These are phyloP conservation scores for Talaromyces pinophilus DNA, from an alignment of 2,329 filamentous ascomycete species.

Conservation along the genomic window DNA sequence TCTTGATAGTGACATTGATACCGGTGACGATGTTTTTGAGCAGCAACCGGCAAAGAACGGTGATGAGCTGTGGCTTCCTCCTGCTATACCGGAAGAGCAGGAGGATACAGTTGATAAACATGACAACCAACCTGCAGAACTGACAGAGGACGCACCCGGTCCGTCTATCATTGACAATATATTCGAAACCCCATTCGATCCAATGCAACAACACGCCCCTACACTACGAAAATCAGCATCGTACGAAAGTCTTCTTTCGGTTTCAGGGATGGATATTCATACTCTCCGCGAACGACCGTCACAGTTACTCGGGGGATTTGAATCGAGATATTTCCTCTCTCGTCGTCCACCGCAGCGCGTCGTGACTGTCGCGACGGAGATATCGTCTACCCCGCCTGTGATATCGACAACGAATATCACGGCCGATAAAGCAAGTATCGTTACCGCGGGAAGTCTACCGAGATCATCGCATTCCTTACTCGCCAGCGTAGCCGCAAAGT, in stretches of 20 bases:
- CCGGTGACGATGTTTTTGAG: slow-evolving; percentile 9
- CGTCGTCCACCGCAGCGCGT: slow-evolving; percentile 49
- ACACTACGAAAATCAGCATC: slow-evolving; percentile 68
- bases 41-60: slow-evolving; percentile 7
- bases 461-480: slow-evolving; percentile 38
- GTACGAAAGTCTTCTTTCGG: slow-evolving; percentile 85
- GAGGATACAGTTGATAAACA: slow-evolving; percentile 31
- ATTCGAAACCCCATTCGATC: slow-evolving; percentile 27
- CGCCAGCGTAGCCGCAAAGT: slow-evolving; percentile 39
- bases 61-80: slow-evolving; percentile 31
- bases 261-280: slow-evolving; percentile 86
- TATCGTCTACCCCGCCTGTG: slow-evolving; percentile 42
- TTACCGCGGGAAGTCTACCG: slow-evolving; percentile 25
- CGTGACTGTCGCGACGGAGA: slow-evolving; percentile 45
- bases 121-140: slow-evolving; percentile 1
- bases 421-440: slow-evolving; percentile 33
- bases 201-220: slow-evolving; percentile 33
- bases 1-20: slow-evolving; percentile 22
- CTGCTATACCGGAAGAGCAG: slow-evolving; percentile 43
- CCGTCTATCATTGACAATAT: slow-evolving; percentile 8
- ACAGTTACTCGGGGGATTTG: slow-evolving; percentile 62
- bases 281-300: slow-evolving; percentile 74
- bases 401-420: slow-evolving; percentile 42
- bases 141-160: slow-evolving; percentile 25
- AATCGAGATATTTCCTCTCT: slow-evolving; percentile 52